Evolutionary conservation across 176 grass and related monocot species (phyloP).

Genomic region (Areca catechu): DNA sequence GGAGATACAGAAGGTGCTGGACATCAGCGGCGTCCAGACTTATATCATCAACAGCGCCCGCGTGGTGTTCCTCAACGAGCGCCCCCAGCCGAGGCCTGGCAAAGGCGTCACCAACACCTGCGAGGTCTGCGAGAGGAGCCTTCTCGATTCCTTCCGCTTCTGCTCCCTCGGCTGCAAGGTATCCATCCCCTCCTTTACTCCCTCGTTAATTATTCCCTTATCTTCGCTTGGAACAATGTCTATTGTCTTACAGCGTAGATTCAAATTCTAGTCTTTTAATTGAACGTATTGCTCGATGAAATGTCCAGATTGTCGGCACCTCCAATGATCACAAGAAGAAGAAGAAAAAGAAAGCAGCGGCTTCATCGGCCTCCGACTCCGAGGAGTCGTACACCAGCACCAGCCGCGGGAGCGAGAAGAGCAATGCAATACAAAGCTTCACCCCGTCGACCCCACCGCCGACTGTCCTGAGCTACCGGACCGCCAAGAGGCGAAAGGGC

Average conservation of each 20-base stretch:
- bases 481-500: slow-evolving; percentile 78
- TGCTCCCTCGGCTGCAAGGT: slow-evolving; percentile 34
- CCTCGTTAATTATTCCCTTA: too few species aligned
- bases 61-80: slow-evolving; percentile 28
- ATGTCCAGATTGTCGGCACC: too few species aligned
- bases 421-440: slow-evolving; percentile 30
- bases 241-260: too few species aligned
- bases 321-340: neutral
- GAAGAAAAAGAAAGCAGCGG: neutral
- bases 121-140: slow-evolving; percentile 17
- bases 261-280: too few species aligned
- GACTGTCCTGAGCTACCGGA: slow-evolving; percentile 21
- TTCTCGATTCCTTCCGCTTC: slow-evolving; percentile 24
- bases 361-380: neutral
- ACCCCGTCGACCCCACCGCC: slow-evolving; percentile 67
- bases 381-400: slow-evolving; percentile 2
- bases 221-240: too few species aligned
- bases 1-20: slow-evolving; percentile 25
- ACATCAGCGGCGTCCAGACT: slow-evolving; percentile 24
- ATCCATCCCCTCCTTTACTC: too few species aligned
- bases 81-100: slow-evolving; percentile 20
- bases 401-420: neutral
- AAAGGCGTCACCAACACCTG: slow-evolving; percentile 15
- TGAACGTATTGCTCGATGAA: too few species aligned
- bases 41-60: slow-evolving; percentile 30